Evolutionary conservation across 2,329 filamentous ascomycete species (phyloP), one percentile per base, ranked within the genome.

Genomic region (Aspergillus hortae): DNA sequence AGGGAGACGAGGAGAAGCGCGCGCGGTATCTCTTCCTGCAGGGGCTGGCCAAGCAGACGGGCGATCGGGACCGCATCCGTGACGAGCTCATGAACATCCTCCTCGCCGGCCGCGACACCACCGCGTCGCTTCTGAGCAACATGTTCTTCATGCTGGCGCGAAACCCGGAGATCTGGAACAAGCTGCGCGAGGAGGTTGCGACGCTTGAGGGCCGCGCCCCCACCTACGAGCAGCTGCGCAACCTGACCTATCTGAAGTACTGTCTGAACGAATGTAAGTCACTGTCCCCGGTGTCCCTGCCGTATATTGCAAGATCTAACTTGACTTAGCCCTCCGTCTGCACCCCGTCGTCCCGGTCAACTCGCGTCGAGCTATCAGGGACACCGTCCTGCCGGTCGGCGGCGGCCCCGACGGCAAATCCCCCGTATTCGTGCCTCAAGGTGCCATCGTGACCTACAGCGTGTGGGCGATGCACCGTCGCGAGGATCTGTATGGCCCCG

Each of bases 391-490:
- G 44, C 73, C 74, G 2, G 52, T 62, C 6, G 71, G 87, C 55
- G 86, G 86, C 50, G 87, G 87, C 0, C 77, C 79, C 2, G 81
- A 87, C 66, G 64, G 73, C 30, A 70, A 72, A 2, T 73, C 79
- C 32, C 87, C 87, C 0, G 63, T 92, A 1, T 80, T 83, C 48
- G 74, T 90, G 3, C 78, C 81, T 46, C 86, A 89, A 65, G 82
- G 85, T 61, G 82, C 82, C 0, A 71, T 80, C 10, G 74, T 92
- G 53, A 77, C 70, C 43, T 92, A 89, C 75, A 84, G 77, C 42
- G 77, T 87, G 0, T 79, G 89, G 47, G 70, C 82, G 5, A 88
- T 92, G 87, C 88, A 92, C 64, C 82, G 88, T 1, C 81, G 86
- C 10, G 62, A 64, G 15, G 75, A 79, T 44, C 64, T 72, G 48